These are phyloP conservation scores for Vitis hybrid DNA, from an alignment of 177 flowering plant species.

Conservation along the genomic window DNA sequence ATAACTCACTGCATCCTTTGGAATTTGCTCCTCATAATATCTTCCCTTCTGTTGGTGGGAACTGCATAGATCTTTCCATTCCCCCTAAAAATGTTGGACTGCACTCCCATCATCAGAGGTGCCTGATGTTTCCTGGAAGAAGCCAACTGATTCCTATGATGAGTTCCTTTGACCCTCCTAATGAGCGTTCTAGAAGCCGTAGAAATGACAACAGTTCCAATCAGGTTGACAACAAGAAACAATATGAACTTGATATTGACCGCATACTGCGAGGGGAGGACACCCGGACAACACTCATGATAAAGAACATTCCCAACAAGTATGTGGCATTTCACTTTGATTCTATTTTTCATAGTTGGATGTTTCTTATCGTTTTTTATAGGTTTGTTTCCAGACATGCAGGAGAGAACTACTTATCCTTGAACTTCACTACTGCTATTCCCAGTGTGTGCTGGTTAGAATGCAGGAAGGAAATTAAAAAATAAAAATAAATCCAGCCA, in stretches of 20 bases:
- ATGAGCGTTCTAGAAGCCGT: conserved; percentile 62
- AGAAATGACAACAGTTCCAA: conserved; percentile 51
- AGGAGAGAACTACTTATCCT: background rate
- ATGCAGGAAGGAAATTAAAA: no score
- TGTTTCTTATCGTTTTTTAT: conserved; percentile 45
- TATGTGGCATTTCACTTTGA: conserved; percentile 24
- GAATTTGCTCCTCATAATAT: conserved; percentile 56
- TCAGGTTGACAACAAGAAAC: conserved; percentile 69
- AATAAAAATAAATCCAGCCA: no score
- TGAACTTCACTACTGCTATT: background rate
- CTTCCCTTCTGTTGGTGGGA: conserved; percentile 49
- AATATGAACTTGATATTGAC: conserved; percentile 39
- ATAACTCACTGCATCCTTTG: conserved; percentile 48
- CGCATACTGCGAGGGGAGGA: conserved; percentile 66
- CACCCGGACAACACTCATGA: conserved; percentile 73
- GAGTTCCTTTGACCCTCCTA: conserved; percentile 52
- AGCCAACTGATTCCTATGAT: conserved; percentile 52
- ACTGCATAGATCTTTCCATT: conserved; percentile 44
- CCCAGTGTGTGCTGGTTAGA: no score
- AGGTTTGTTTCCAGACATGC: no score
- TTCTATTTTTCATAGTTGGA: background rate
- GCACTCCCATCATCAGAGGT: conserved; percentile 51
- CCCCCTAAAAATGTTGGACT: conserved; percentile 36
- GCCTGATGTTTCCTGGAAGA: conserved; percentile 54
- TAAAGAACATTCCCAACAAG: conserved; percentile 90